Evolutionary conservation across 2,329 filamentous ascomycete species (phyloP).

Genomic region (Emergomyces orientalis): DNA sequence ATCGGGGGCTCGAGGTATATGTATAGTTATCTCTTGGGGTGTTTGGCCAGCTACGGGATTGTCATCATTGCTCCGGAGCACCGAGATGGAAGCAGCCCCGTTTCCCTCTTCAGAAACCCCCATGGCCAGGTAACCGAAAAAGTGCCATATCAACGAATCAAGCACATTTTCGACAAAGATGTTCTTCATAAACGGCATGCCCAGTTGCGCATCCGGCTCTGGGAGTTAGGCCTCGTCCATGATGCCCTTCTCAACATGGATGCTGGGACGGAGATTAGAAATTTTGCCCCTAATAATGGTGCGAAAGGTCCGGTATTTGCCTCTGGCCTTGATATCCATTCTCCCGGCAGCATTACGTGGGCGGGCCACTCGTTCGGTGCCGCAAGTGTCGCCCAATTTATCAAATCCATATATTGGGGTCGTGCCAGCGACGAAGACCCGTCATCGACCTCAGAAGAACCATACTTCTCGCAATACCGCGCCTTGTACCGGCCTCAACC

Average conservation of each 20-base stretch:
- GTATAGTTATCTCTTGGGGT: conserved; percentile 74
- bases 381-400: conserved; percentile 62
- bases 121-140: conserved; percentile 11
- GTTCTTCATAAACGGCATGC: conserved; percentile 58
- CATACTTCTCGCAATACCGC: conserved; percentile 34
- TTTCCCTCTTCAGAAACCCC: conserved; percentile 57
- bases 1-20: conserved; percentile 72
- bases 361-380: conserved; percentile 76
- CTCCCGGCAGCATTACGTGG: conserved; percentile 64
- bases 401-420: conserved; percentile 69
- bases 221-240: conserved; percentile 66
- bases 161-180: conserved; percentile 56
- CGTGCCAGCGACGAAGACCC: conserved; percentile 34
- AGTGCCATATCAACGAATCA: conserved; percentile 34
- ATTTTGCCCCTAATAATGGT: conserved; percentile 34
- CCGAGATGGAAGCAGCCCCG: conserved; percentile 67
- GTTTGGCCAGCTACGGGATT: conserved; percentile 69
- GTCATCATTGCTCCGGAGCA: conserved; percentile 77
- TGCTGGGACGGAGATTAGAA: conserved; percentile 32
- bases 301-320: conserved; percentile 38
- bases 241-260: conserved; percentile 61
- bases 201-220: conserved; percentile 65
- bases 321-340: conserved; percentile 55
- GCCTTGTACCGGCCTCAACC: conserved; percentile 54
- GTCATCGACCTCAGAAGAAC: not conserved